Base-by-base conservation (phyloP, 2,329 filamentous ascomycete species). In the Fusarium sambucinum region DNA sequence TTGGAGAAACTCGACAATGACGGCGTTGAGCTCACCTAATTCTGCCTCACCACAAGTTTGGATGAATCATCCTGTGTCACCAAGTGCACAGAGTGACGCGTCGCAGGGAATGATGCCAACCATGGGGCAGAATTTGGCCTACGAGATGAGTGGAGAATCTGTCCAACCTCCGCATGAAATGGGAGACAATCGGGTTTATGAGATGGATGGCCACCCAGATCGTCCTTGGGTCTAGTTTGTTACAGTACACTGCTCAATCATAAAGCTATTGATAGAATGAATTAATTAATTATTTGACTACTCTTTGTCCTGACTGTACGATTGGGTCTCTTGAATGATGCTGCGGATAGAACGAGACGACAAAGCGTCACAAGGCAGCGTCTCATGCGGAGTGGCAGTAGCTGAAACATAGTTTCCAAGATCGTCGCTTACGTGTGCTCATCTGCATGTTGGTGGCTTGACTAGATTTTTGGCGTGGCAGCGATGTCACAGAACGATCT, bases 1-100 rank as follows among this genome's bases (percentile, higher is more conserved):
- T 12, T 55, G 52, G 52, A 47, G 52, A 38, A 19, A n/a, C 17
- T 55, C 52, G 6, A 38, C 35, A 25, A 30, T 55, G 30, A 55
- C 52, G 4, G 32, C 33, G 6, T 6, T 40, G 14, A 38, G 41
- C 52, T 55, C 41, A 5, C 35, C 41, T 23, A 17, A 55, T 38
- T 47, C 52, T 6, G 6, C 32, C 3, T 55, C 52, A 7, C 52
- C 52, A 1, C 52, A 55, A 10, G 25, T 11, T 8, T 55, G 41
- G 30, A 21, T 32, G 16, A 21, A 47, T 38, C 32, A 37, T 1
- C 32, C 52, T 16, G 33, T 25, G 23, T 55, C 41, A n/a, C 52
- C 52, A 3, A 27, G 41, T 16, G 23, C 32, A n/a, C 52, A 47
- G 6, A 55, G 52, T 25, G 13, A 45, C 7, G 29, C 25, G 5